phyloP scores from a whole-genome alignment of 805 yeast species.

The Starmerella kuoi region DNA sequence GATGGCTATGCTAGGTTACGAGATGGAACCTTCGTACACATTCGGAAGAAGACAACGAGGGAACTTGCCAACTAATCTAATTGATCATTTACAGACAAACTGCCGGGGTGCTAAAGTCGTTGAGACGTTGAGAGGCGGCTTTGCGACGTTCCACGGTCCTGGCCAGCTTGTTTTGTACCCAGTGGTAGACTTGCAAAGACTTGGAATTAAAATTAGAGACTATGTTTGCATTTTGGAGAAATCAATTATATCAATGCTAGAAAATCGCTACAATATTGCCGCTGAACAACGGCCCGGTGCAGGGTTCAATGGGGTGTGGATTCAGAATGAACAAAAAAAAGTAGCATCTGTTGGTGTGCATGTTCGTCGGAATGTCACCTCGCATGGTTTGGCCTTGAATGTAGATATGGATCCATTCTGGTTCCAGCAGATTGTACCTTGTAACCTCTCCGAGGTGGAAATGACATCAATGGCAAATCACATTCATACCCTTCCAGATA shows the following conservation, averaged over 20 bases:
- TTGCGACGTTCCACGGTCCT: conserved; percentile 91
- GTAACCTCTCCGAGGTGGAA: conserved; percentile 68
- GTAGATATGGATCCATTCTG: conserved; percentile 58
- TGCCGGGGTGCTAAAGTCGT: conserved; percentile 40
- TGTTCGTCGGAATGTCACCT: conserved; percentile 68
- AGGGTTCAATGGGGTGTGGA: conserved; percentile 84
- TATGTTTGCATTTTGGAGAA: conserved; percentile 53
- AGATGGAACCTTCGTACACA: conserved; percentile 67
- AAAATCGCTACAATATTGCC: conserved; percentile 30
- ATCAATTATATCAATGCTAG: conserved; percentile 41
- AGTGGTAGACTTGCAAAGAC: conserved; percentile 54
- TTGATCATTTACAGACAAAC: conserved; percentile 19
- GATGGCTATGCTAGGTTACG: conserved; percentile 66
- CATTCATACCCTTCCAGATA: neutral
- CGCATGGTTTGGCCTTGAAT: conserved; percentile 83
- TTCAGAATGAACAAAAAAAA: conserved; percentile 38
- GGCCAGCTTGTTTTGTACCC: conserved; percentile 88
- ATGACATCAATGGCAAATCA: conserved; percentile 32
- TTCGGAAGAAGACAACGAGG: conserved; percentile 76
- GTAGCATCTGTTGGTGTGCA: conserved; percentile 86
- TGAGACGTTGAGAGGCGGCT: conserved; percentile 89
- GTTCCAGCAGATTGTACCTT: conserved; percentile 64
- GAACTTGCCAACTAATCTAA: conserved; percentile 31
- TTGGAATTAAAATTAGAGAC: conserved; percentile 49
- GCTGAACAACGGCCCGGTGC: conserved; percentile 39